A percentile compares a stretch with the other conserved stretches of the same genome.
These are phyloP conservation scores for Cladophialophora psammophila DNA, from an alignment of 2,329 filamentous ascomycete genomes.

Conservation along the genomic window DNA sequence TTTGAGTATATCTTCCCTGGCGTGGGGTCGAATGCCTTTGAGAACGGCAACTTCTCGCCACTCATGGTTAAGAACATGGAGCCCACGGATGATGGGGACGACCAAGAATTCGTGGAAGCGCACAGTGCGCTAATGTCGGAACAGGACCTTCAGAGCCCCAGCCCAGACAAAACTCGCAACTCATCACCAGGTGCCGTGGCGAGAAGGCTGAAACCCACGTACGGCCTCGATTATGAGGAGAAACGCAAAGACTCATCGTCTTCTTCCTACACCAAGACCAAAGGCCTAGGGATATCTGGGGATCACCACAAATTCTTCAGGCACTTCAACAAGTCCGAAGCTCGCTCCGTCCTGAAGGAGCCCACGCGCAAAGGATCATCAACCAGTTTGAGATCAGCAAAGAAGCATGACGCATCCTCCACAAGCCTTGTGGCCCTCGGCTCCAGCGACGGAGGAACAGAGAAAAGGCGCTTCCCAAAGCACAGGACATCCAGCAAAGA, in stretches of 20 bases:
- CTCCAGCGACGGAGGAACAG: slow-evolving; percentile 19
- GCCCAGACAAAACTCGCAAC: slow-evolving; percentile 58
- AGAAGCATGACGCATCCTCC: slow-evolving; percentile 45
- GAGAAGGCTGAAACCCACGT: slow-evolving; percentile 80
- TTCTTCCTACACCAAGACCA: slow-evolving; percentile 27
- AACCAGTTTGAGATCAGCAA: slow-evolving; percentile 44
- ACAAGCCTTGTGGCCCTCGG: slow-evolving; percentile 34
- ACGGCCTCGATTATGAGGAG: slow-evolving; percentile 48
- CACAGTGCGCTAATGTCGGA: slow-evolving; percentile 45
- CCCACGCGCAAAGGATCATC: slow-evolving; percentile 41
- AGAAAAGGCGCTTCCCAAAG: slow-evolving; percentile 57
- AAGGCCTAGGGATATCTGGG: slow-evolving; percentile 32
- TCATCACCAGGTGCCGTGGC: slow-evolving; percentile 78
- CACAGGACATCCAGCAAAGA: slow-evolving; percentile 53
- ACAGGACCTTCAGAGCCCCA: slow-evolving; percentile 37
- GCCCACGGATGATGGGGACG: slow-evolving; percentile 50
- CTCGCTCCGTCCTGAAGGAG: slow-evolving; percentile 28
- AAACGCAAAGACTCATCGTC: slow-evolving; percentile 15
- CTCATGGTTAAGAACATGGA: slow-evolving; percentile 63
- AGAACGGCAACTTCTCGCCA: slow-evolving; percentile 58
- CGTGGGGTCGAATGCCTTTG: slow-evolving; percentile 65
- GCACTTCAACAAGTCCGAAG: slow-evolving; percentile 35
- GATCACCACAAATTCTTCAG: slow-evolving; percentile 40
- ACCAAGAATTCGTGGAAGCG: slow-evolving; percentile 58
- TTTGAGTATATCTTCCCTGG: slow-evolving; percentile 98